Percentiles rank a stretch among this genome's conserved stretches.
Conservation (phyloP, 2,329 filamentous ascomycete genomes). For the Massarina eburnea region DNA sequence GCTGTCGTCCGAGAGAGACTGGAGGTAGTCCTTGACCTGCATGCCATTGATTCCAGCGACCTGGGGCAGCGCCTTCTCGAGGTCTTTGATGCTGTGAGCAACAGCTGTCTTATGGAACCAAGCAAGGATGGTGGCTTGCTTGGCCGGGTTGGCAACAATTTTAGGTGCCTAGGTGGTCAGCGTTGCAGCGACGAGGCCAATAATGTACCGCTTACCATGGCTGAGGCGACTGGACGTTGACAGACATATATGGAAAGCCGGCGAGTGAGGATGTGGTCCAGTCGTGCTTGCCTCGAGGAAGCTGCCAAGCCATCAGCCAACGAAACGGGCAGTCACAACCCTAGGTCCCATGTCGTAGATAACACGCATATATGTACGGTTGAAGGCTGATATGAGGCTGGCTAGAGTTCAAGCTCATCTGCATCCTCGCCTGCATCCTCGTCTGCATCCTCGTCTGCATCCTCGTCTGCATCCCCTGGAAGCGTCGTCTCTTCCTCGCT, state of each 20-base stretch:
- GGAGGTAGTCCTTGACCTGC: slow-evolving; percentile 68
- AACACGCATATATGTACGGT: too few relatives aligned
- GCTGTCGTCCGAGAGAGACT: slow-evolving; percentile 62
- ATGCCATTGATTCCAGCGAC: slow-evolving; percentile 66
- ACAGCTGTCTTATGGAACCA: slow-evolving; percentile 63
- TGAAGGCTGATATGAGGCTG: too few relatives aligned
- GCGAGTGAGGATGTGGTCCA: neutral
- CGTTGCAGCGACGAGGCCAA: neutral
- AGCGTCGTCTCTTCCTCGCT: slow-evolving; percentile 20
- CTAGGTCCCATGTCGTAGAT: too few relatives aligned
- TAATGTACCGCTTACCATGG: slow-evolving; percentile 9
- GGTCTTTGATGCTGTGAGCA: slow-evolving; percentile 67
- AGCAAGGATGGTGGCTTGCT: slow-evolving; percentile 59
- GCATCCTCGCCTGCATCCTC: neutral
- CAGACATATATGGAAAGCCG: too few relatives aligned
- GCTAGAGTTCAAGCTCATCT: too few relatives aligned
- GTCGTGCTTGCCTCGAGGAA: slow-evolving; percentile 15
- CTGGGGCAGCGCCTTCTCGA: slow-evolving; percentile 64
- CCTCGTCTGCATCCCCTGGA: neutral
- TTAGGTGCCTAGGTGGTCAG: slow-evolving; percentile 53
- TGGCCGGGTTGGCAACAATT: slow-evolving; percentile 58
- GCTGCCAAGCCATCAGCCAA: slow-evolving; percentile 8
- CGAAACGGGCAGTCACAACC: slow-evolving; percentile 13
- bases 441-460: neutral
- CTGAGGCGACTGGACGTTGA: neutral